Conservation (phyloP, 1,139 yeast species). For the Lodderomyces margitis region DNA sequence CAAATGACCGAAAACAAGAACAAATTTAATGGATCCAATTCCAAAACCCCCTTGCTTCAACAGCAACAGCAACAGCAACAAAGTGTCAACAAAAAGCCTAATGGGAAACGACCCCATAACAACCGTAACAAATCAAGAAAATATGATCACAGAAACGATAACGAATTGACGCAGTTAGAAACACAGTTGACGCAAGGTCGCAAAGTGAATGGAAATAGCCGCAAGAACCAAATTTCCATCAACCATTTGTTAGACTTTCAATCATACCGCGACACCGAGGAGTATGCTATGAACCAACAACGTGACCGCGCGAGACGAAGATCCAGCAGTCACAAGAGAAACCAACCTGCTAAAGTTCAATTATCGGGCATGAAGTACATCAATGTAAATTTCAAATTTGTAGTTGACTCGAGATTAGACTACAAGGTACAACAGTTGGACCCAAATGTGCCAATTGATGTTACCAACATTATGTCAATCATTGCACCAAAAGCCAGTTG, state of each 20-base stretch:
- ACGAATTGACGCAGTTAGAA: constrained; percentile 12
- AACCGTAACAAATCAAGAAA: constrained; percentile 7
- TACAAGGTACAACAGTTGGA: constrained; percentile 59
- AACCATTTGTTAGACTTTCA: constrained; percentile 65
- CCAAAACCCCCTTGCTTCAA: constrained; percentile 1
- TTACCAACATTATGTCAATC: constrained; percentile 64
- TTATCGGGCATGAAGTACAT: constrained; percentile 72
- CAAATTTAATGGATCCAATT: not conserved
- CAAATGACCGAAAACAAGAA: constrained; percentile 3
- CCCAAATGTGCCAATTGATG: constrained; percentile 72
- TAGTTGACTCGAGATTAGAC: constrained; percentile 62
- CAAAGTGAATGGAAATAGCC: constrained; percentile 25
- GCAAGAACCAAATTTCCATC: constrained; percentile 57
- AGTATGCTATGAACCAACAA: constrained; percentile 27
- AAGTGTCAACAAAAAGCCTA: constrained; percentile 1
- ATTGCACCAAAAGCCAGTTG: constrained; percentile 73
- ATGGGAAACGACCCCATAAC: constrained; percentile 1
- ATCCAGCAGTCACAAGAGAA: constrained; percentile 17
- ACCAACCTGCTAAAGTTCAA: constrained; percentile 26
- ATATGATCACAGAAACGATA: constrained; percentile 7
- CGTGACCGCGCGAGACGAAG: constrained; percentile 15
- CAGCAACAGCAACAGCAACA: constrained; percentile 6
- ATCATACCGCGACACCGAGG: constrained; percentile 51
- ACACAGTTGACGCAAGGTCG: constrained; percentile 17
- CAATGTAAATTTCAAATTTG: constrained; percentile 81